These are phyloP conservation scores for Alternaria ethzedia DNA, from an alignment of 2,329 filamentous ascomycete genomes.

Conservation along the genomic window DNA sequence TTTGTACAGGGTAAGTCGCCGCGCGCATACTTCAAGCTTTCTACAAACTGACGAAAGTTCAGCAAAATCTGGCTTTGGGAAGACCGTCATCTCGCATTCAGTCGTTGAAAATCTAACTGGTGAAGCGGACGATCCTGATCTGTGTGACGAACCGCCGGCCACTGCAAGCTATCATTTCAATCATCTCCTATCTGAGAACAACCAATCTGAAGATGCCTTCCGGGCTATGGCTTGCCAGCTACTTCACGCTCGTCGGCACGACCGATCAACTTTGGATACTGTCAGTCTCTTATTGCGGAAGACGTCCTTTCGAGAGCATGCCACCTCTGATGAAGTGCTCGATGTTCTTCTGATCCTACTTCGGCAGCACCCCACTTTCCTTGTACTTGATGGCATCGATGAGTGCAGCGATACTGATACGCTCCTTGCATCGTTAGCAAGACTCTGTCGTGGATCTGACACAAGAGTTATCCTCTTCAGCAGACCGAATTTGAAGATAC, in stretches of 20 bases:
- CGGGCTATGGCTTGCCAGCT: slow-evolving; percentile 34
- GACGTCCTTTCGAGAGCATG: slow-evolving; percentile 27
- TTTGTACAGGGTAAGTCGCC: slow-evolving; percentile 37
- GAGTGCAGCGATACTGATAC: slow-evolving; percentile 28
- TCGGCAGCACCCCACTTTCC: slow-evolving; percentile 38
- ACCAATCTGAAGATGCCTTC: slow-evolving; percentile 29
- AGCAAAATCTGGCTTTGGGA: slow-evolving; percentile 41
- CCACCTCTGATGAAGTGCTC: slow-evolving; percentile 36
- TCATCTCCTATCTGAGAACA: slow-evolving; percentile 19
- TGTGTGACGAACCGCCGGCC: slow-evolving; percentile 29
- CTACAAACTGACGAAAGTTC: slow-evolving; percentile 4
- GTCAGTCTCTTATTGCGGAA: slow-evolving; percentile 36
- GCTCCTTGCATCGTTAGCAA: slow-evolving; percentile 28
- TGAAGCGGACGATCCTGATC: slow-evolving; percentile 28
- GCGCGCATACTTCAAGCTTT: neutral
- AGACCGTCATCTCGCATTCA: slow-evolving; percentile 32
- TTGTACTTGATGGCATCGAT: slow-evolving; percentile 41
- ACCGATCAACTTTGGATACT: slow-evolving; percentile 33
- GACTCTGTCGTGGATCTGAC: slow-evolving; percentile 34
- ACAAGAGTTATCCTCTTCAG: slow-evolving; percentile 34
- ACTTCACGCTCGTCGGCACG: slow-evolving; percentile 30
- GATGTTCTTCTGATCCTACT: slow-evolving; percentile 33
- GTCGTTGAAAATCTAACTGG: slow-evolving; percentile 31
- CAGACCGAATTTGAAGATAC: slow-evolving; percentile 32
- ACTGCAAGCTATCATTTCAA: slow-evolving; percentile 36